A percentile compares a stretch with the other conserved stretches of the same genome.
Evolutionary conservation across 2,329 filamentous ascomycete genomes (phyloP).

Genomic region (Xylariaceae sp.): DNA sequence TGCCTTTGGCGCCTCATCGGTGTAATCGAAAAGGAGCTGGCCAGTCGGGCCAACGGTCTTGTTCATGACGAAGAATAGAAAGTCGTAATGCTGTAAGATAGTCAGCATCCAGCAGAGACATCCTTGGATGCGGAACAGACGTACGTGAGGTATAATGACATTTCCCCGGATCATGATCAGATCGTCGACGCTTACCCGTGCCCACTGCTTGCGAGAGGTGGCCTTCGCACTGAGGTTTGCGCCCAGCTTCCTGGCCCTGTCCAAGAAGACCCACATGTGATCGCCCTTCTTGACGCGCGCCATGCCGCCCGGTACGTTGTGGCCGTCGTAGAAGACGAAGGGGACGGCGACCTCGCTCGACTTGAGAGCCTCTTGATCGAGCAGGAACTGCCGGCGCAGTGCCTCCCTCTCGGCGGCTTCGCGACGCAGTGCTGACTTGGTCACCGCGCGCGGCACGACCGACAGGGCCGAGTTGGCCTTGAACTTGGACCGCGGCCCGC

Average conservation of each 20-base stretch:
- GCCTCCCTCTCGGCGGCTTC: slow-evolving; percentile 69
- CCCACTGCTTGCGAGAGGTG: slow-evolving; percentile 75
- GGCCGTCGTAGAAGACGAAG: slow-evolving; percentile 95
- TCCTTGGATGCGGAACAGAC: no score
- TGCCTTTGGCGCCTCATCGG: slow-evolving; percentile 35
- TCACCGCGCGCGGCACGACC: slow-evolving; percentile 58
- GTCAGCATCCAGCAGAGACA: slow-evolving; percentile 12
- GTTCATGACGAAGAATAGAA: slow-evolving; percentile 95
- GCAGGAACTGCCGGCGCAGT: slow-evolving; percentile 71
- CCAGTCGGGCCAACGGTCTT: slow-evolving; percentile 68
- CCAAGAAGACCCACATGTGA: slow-evolving; percentile 84
- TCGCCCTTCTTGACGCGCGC: slow-evolving; percentile 92
- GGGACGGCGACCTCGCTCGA: slow-evolving; percentile 83
- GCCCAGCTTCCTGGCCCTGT: slow-evolving; percentile 83
- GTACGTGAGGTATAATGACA: slow-evolving; percentile 88
- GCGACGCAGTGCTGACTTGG: slow-evolving; percentile 66
- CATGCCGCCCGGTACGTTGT: slow-evolving; percentile 75
- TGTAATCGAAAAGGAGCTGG: slow-evolving; percentile 69
- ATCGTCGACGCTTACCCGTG: slow-evolving; percentile 88
- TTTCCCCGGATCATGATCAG: slow-evolving; percentile 86
- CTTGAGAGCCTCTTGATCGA: slow-evolving; percentile 79
- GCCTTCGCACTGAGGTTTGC: slow-evolving; percentile 69
- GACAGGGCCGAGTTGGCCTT: slow-evolving; percentile 54
- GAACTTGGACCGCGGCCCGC: slow-evolving; percentile 47
- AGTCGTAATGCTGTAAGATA: slow-evolving; percentile 74